A percentile compares a stretch with the other conserved stretches of the same genome.
phyloP scores from a whole-genome alignment of 2,329 filamentous ascomycete genomes.

The Scedosporium boydii region DNA sequence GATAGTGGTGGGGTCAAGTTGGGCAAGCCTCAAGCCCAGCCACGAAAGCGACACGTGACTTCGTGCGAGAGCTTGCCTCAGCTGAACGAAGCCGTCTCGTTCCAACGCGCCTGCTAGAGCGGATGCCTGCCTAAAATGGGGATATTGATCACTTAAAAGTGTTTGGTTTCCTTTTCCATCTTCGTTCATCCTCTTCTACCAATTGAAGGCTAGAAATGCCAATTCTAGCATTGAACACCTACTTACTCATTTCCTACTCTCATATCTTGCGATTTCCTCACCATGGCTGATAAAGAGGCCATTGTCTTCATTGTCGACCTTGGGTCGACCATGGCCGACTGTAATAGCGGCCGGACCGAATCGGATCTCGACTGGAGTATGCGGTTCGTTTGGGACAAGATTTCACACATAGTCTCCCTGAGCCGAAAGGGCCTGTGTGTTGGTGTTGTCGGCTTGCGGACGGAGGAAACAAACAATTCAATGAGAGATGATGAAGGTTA shows the following conservation, averaged over 20 bases:
- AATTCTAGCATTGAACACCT: neutral
- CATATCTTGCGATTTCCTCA: constrained; percentile 12
- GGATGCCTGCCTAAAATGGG: neutral
- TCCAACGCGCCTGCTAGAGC: neutral
- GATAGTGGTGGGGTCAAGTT: constrained; percentile 2
- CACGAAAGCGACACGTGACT: neutral
- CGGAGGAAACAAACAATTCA: constrained; percentile 64
- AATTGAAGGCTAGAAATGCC: neutral
- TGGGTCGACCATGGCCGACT: constrained; percentile 72
- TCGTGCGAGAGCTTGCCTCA: neutral
- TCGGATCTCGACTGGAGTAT: constrained; percentile 84
- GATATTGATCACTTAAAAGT: neutral
- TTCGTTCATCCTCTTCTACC: neutral
- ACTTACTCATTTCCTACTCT: neutral
- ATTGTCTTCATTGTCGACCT: constrained; percentile 88
- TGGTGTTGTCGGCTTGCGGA: constrained; percentile 75
- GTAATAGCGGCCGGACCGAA: constrained; percentile 59
- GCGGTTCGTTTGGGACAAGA: constrained; percentile 90
- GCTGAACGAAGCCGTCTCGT: neutral
- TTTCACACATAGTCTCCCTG: constrained; percentile 58
- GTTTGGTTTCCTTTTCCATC: neutral
- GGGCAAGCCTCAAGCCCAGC: neutral
- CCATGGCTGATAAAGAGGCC: constrained; percentile 88
- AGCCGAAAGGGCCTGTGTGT: constrained; percentile 60
- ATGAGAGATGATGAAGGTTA: constrained; percentile 64